Evolutionary conservation across 805 yeast genomes (phyloP).

Genomic region (Ogataea ganodermae): DNA sequence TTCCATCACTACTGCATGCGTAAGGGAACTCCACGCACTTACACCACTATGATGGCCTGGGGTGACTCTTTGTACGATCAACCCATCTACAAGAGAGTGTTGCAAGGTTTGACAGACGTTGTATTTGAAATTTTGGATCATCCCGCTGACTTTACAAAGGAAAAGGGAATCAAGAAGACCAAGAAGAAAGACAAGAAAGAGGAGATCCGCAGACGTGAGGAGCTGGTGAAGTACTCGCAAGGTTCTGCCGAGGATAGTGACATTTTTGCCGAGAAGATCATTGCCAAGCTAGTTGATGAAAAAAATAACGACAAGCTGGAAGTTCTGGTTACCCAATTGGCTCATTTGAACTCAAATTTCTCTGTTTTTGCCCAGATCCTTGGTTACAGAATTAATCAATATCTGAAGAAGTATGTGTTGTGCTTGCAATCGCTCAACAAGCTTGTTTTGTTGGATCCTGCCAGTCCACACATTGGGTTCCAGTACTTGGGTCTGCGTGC

Average conservation of each 20-base stretch:
- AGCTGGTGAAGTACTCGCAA: slow-evolving; percentile 45
- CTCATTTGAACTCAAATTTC: slow-evolving; percentile 44
- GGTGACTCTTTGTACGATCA: slow-evolving; percentile 70
- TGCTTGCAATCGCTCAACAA: slow-evolving; percentile 47
- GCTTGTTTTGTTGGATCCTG: slow-evolving; percentile 19
- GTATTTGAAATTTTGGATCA: slow-evolving; percentile 46
- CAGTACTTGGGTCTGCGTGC: slow-evolving; percentile 21
- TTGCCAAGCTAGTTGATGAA: slow-evolving; percentile 30
- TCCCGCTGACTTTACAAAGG: slow-evolving; percentile 20
- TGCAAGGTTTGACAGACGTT: slow-evolving; percentile 61
- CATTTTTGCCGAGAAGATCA: slow-evolving; percentile 53
- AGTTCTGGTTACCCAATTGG: slow-evolving; percentile 39
- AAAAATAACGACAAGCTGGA: slow-evolving; percentile 43
- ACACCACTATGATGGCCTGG: slow-evolving; percentile 77
- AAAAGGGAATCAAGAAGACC: slow-evolving; percentile 31
- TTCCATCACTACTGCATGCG: slow-evolving; percentile 92
- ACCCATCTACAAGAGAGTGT: slow-evolving; percentile 72
- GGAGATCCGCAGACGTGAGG: slow-evolving; percentile 55
- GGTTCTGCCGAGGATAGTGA: slow-evolving; percentile 51
- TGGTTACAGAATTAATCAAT: slow-evolving; percentile 40
- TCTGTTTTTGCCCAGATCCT: slow-evolving; percentile 17
- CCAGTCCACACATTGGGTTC: slow-evolving; percentile 23
- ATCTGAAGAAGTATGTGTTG: slow-evolving; percentile 44
- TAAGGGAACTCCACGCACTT: slow-evolving; percentile 86
- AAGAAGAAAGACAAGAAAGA: slow-evolving; percentile 58